These are phyloP conservation scores for Abelmoschus esculentus DNA, from an alignment of 345 rosid species.

Conservation along the genomic window DNA sequence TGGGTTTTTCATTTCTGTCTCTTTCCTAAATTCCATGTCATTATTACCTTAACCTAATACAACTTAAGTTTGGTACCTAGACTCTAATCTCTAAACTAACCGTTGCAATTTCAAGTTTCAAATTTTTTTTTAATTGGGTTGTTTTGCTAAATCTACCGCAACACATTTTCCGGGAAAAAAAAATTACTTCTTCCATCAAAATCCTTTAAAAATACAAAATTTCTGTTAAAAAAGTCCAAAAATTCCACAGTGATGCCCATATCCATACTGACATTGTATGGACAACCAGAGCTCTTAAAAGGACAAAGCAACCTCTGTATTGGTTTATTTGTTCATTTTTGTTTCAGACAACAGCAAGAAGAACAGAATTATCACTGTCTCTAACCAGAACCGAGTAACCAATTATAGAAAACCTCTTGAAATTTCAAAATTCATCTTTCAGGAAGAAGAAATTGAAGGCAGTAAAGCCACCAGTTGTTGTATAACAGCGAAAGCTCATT, in stretches of 20 bases:
- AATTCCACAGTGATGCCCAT: no score
- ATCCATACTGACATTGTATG: neutral
- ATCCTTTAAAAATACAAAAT: no score
- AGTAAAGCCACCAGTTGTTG: neutral
- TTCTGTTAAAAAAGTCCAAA: no score
- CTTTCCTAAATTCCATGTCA: neutral
- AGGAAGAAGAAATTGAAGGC: neutral
- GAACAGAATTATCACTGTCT: neutral
- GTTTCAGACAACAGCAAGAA: neutral
- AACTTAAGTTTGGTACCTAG: neutral
- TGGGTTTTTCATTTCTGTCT: neutral
- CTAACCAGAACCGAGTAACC: conserved; percentile 6
- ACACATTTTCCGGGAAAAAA: neutral
- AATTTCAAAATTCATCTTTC: conserved; percentile 9
- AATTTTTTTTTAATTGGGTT: no score
- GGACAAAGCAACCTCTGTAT: conserved; percentile 8
- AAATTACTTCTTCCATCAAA: neutral
- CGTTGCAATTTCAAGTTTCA: neutral
- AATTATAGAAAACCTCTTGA: neutral
- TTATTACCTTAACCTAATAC: neutral
- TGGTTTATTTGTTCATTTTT: neutral
- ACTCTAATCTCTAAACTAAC: neutral
- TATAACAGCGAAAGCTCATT: neutral
- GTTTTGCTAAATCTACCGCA: no score
- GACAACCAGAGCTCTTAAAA: neutral